These are phyloP conservation scores for Iodosphaeria phyllophila DNA, from an alignment of 2,329 filamentous ascomycete genomes.

Conservation along the genomic window DNA sequence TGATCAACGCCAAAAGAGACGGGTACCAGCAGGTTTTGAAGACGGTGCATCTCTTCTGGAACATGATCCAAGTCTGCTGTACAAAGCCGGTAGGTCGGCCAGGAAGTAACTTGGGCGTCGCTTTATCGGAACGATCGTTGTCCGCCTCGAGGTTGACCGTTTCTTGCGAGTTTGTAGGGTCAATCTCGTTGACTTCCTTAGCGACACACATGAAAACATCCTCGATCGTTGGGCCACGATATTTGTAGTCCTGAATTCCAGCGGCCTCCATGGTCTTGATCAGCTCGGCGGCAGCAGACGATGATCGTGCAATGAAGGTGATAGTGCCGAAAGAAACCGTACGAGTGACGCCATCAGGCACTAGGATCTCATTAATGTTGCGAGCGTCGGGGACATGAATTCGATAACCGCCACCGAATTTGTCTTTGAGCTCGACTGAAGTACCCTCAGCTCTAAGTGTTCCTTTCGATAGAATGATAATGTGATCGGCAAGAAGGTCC, in stretches of 20 bases:
- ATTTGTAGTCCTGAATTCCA: conserved; percentile 59
- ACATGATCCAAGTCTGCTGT: conserved; percentile 54
- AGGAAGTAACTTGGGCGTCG: conserved; percentile 38
- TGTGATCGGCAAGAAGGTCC: conserved; percentile 74
- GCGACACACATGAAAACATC: conserved; percentile 80
- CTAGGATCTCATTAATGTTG: conserved; percentile 24
- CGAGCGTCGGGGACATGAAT: conserved; percentile 51
- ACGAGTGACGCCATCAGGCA: conserved; percentile 35
- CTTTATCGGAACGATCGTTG: conserved; percentile 10
- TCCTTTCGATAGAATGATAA: conserved; percentile 74
- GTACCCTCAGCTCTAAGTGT: conserved; percentile 66
- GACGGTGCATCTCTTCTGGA: conserved; percentile 60
- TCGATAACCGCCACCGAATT: conserved; percentile 66
- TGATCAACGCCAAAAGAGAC: conserved; percentile 52
- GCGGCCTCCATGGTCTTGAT: conserved; percentile 49
- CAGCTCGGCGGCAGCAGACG: conserved; percentile 49
- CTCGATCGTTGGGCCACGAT: conserved; percentile 79
- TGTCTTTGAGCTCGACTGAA: conserved; percentile 70
- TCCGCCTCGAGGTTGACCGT: conserved; percentile 8
- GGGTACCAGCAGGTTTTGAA: conserved; percentile 63
- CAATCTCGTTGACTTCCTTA: conserved; percentile 47
- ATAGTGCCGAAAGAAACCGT: conserved; percentile 50
- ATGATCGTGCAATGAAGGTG: conserved; percentile 53
- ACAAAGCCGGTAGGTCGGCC: conserved; percentile 52
- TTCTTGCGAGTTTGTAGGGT: conserved; percentile 2